A percentile compares a stretch with the other conserved stretches of the same genome.
Conservation (phyloP, 345 rosid species). For the Garcia nutans region DNA sequence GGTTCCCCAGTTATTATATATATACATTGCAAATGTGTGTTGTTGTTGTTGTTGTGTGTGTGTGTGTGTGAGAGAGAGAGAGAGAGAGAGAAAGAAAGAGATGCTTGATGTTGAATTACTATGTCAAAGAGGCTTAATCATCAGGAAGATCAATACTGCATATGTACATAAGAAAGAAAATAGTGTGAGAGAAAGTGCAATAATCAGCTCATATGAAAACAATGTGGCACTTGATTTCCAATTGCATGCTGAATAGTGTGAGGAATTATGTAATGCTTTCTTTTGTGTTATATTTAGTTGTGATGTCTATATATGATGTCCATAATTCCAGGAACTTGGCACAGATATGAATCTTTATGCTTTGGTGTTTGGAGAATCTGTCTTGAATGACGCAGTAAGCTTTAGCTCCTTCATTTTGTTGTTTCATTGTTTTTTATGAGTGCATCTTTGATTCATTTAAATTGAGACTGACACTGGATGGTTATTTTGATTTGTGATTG, state of each 20-base stretch:
- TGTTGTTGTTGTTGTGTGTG: no score
- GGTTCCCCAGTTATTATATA: not conserved
- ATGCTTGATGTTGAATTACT: no score
- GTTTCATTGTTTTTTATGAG: slow-evolving; percentile 14
- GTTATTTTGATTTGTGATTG: not conserved
- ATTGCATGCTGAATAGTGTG: slow-evolving; percentile 4
- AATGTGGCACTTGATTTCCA: not conserved
- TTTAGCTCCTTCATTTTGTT: slow-evolving; percentile 16
- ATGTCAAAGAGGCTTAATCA: not conserved
- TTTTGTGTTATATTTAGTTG: not conserved
- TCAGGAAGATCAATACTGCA: not conserved
- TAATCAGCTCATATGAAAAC: not conserved
- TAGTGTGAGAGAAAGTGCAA: not conserved
- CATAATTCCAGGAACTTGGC: slow-evolving; percentile 81
- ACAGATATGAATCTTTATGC: slow-evolving; percentile 93
- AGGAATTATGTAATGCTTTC: not conserved
- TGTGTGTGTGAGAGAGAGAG: no score
- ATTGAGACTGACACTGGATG: not conserved
- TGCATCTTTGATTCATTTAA: slow-evolving; percentile 7
- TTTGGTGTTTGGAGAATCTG: slow-evolving; percentile 97
- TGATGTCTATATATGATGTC: slow-evolving; percentile 4
- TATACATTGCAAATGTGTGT: no score
- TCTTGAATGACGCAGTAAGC: slow-evolving; percentile 96
- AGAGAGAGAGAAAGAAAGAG: no score
- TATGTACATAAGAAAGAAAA: not conserved